phyloP scores from a whole-genome alignment of 805 yeast genomes.

The Kockiozyma suomiensis region DNA sequence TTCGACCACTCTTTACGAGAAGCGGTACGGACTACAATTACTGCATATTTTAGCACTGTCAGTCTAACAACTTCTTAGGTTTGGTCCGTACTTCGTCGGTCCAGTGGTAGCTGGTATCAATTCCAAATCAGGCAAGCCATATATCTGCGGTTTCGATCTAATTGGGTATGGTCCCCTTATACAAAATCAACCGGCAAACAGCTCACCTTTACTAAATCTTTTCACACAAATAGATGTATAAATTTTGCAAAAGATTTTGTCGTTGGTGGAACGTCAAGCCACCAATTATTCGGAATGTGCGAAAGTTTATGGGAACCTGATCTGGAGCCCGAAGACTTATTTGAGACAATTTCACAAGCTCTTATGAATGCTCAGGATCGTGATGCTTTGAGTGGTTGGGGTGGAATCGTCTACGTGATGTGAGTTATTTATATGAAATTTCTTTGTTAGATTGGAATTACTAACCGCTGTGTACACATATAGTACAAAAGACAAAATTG shows the following conservation, averaged over 20 bases:
- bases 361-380: slow-evolving; percentile 93
- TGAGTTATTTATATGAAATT: background rate
- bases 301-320: slow-evolving; percentile 93
- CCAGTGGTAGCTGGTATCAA: slow-evolving; percentile 96
- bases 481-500: slow-evolving; percentile 81
- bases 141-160: slow-evolving; percentile 90
- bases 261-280: slow-evolving; percentile 95
- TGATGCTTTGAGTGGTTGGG: slow-evolving; percentile 98
- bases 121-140: slow-evolving; percentile 80
- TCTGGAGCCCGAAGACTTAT: slow-evolving; percentile 90
- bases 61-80: slow-evolving; percentile 24
- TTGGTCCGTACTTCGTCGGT: slow-evolving; percentile 94
- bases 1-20: slow-evolving; percentile 84
- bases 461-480: too few relatives aligned
- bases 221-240: slow-evolving; percentile 54
- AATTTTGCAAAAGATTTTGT: slow-evolving; percentile 93
- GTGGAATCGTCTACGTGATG: slow-evolving; percentile 89
- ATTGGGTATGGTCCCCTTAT: slow-evolving; percentile 59
- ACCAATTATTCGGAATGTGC: slow-evolving; percentile 98
- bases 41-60: background rate
- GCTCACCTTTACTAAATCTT: background rate
- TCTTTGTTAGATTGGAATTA: too few relatives aligned
- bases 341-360: slow-evolving; percentile 94
- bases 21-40: slow-evolving; percentile 50
- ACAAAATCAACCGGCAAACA: background rate